Base-by-base conservation (phyloP, 2,329 filamentous ascomycete species). In the Pseudogymnoascus sp. region DNA sequence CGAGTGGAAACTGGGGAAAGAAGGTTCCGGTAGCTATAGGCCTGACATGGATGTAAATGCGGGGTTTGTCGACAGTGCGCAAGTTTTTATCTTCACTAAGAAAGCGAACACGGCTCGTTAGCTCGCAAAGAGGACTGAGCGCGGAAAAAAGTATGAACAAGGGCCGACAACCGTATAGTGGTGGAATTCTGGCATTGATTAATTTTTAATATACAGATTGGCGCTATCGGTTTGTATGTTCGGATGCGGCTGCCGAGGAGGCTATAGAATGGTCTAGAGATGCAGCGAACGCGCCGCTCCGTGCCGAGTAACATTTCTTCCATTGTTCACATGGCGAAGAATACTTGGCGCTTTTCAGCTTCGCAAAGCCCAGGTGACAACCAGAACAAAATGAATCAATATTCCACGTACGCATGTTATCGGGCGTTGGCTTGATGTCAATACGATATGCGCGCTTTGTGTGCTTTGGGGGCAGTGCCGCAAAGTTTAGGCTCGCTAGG, bases 21-120 rank as follows among this genome's bases (percentile, higher is more conserved):
- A 54, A 54, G 44, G 44, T 54, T 54, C 44, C 44, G 44, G 44
- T 50, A 50, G 44, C 44, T 50, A 50, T 50, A 10, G 26, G 44
- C 26, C 26, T 17, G 26, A 31, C 26, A 24, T 10, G 26, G 44
- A 15, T 15, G 24, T 6, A 50, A 10, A 31, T 50, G 44, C 44
- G 44, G 44, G 44, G 44, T 50, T 50, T 31, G 44, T 31, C 17
- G 44, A 31, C 44, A 15, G 10, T 15, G 44, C n/a, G n/a, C 26
- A 31, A 24, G 31, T 50, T 50, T 31, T 50, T 50, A 50, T 50
- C 26, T 15, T 50, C 44, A 50, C 44, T 15, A 50, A 31, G 13
- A 50, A 17, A 31, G 24, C 41, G 9, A 4, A 31, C 44, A 50
- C 44, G 44, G 44, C 44, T 50, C 44, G 8, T 50, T 50, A 50